Conservation (phyloP, 306 rosid genomes). For the Urtica urens region DNA sequence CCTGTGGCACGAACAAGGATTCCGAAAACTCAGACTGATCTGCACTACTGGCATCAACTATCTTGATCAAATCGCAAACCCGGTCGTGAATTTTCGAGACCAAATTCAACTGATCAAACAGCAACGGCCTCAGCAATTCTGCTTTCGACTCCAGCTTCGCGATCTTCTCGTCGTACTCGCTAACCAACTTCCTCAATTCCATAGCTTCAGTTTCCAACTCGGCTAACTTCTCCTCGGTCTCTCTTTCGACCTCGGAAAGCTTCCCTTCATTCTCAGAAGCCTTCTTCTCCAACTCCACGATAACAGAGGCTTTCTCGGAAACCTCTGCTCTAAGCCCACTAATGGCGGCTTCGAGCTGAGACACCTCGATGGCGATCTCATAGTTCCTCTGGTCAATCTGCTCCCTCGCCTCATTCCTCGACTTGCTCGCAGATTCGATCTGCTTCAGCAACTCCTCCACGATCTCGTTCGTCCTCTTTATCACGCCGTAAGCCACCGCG, state of each 20-base stretch:
- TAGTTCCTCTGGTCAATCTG: constrained; percentile 89
- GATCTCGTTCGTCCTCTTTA: constrained; percentile 85
- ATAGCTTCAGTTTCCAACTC: constrained; percentile 39
- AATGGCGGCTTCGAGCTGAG: constrained; percentile 85
- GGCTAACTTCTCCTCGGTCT: constrained; percentile 37
- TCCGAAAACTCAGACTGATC: constrained; percentile 64
- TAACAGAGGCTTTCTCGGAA: constrained; percentile 26
- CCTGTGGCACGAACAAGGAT: constrained; percentile 78
- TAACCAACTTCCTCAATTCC: constrained; percentile 46
- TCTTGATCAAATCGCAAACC: constrained; percentile 45
- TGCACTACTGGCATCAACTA: constrained; percentile 35
- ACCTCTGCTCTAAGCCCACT: constrained; percentile 81
- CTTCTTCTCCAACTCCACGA: constrained; percentile 60
- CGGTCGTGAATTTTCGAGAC: constrained; percentile 73
- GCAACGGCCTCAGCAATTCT: constrained; percentile 62
- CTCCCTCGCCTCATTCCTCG: constrained; percentile 77
- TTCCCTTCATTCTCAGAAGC: constrained; percentile 46
- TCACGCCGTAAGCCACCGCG: constrained; percentile 65
- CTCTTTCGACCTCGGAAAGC: constrained; percentile 38
- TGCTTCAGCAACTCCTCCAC: constrained; percentile 78
- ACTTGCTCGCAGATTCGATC: constrained; percentile 54
- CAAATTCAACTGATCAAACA: constrained; percentile 63
- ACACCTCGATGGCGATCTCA: constrained; percentile 92
- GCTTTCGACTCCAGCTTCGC: constrained; percentile 31
- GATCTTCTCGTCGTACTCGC: constrained; percentile 62